Base-by-base conservation (phyloP, 2,329 filamentous ascomycete genomes). In the Aspergillus spinulosporus region DNA sequence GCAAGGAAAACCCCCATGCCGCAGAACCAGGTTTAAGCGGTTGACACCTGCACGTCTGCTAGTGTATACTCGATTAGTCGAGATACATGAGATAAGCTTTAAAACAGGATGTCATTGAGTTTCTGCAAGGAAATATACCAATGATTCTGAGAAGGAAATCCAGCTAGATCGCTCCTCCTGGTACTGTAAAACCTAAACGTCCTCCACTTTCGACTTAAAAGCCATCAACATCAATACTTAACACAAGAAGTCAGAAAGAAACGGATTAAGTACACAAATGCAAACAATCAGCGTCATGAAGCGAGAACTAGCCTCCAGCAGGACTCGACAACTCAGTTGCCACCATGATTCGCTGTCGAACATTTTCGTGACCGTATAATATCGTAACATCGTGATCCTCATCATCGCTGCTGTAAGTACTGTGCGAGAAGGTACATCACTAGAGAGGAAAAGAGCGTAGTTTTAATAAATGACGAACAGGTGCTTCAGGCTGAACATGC, bases 301-400 rank as follows among this genome's bases (percentile, higher is more conserved):
- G 58, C 58, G 60, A 61, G 63, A 57, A 58, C 62, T 63, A 62
- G 62, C 60, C 62, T 64, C 62, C 53, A 61, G 61, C 56, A 60
- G 46, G 53, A 56, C 59, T 61, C 56, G 60, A 57, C 64, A 64
- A 61, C 62, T 59, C 59, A 56, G 59, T 63, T 64, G 64, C 59
- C 53, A 58, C 54, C 60, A 58, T 62, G 59, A 56, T 60, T 59
- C 49, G 62, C 59, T 62, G 61, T 42, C 31, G 59, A 56, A 61
- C 61, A 63, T 61, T 59, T 52, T 67, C 64, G 61, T 59, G 69
- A 68, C 70, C 70, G 66, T 73, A 70, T 64, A 72, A 66, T 64
- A 70, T 73, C 72, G 72, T 74, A 69, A 73, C 65, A 63, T 70
- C 71, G 68, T 75, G 68, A 70, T 71, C 70, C 66, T 74, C 70